Base-by-base conservation (phyloP, 2,329 filamentous ascomycete species). In the Leptodontidium sp. region DNA sequence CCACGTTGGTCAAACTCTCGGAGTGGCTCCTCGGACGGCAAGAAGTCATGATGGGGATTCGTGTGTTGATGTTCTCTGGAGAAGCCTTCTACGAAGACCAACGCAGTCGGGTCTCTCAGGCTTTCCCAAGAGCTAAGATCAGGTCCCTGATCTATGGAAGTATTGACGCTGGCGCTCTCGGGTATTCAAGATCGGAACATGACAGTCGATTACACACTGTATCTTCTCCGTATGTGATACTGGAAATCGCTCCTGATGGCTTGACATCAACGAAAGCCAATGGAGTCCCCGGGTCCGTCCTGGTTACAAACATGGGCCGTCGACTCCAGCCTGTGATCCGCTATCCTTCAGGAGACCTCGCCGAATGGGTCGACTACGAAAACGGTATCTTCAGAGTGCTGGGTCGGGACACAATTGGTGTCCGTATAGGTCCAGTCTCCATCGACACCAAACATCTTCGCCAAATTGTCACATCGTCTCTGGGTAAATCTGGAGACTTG, bases 21-120 rank as follows among this genome's bases (percentile, higher is more conserved):
- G 64, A 66, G 21, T 61, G 43, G 26, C 47, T 66, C 32, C n/a
- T 61, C n/a, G 29, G 40, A 17, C 57, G 21, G 1, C 38, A 55
- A 38, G 64, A 66, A 32, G 17, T 24, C 21, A 52, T 66, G 47
- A 7, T 21, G 4, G 26, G 40, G 9, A 35, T 66, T 1, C 55
- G 57, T 7, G 35, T 55, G 15, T 38, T 66, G 9, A 53, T 66
- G 47, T 66, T 61, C 35, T 61, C 43, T 14, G 64, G 64, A 14
- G 64, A 66, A 45, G 32, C 55, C 5, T 61, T 66, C 43, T 61
- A 66, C 45, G 55, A 53, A 21, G 57, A 66, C 47, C 57, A 61
- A 45, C 45, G 43, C 17, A 35, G 47, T 11, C n/a, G 35, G 5
- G 35, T 66, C 4, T 26, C 32, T 8, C 35, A 55, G 12, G 64